Conservation (phyloP, 192 early-diverging fungal species). For the Mortierella claussenii region DNA sequence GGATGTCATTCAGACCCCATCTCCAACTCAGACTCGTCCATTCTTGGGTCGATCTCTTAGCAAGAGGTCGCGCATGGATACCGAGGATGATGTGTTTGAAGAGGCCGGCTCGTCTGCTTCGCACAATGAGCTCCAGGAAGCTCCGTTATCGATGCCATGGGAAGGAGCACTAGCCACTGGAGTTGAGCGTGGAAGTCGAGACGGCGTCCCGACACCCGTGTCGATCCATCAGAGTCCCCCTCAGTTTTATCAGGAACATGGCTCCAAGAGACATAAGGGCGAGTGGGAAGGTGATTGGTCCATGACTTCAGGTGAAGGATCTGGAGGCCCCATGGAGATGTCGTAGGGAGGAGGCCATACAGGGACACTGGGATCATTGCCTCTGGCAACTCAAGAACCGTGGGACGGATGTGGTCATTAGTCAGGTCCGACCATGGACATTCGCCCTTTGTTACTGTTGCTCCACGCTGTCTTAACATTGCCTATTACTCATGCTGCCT, state of each 20-base stretch:
- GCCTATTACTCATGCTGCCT: not conserved
- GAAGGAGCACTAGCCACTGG: not conserved
- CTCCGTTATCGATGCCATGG: not conserved
- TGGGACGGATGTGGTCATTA: not conserved
- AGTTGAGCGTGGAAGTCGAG: not conserved
- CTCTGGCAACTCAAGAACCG: too few relatives aligned
- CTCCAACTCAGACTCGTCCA: not conserved
- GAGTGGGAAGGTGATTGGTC: constrained; percentile 23
- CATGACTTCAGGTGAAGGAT: not conserved
- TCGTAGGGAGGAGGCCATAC: too few relatives aligned
- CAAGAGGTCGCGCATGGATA: constrained; percentile 21
- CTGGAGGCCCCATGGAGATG: constrained; percentile 39
- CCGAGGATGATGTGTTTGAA: constrained; percentile 13
- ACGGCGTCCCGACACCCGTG: not conserved
- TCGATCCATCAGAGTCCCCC: not conserved
- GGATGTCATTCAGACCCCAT: not conserved
- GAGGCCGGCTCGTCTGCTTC: not conserved
- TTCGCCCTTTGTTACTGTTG: not conserved
- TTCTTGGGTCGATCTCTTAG: not conserved
- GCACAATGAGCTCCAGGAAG: not conserved
- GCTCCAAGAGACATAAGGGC: constrained; percentile 23
- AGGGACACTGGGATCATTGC: too few relatives aligned
- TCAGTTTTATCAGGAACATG: constrained; percentile 7
- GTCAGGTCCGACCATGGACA: not conserved
- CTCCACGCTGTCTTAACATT: not conserved